Conservation (phyloP, 192 early-diverging fungal species). For the Coemansia sp. region DNA sequence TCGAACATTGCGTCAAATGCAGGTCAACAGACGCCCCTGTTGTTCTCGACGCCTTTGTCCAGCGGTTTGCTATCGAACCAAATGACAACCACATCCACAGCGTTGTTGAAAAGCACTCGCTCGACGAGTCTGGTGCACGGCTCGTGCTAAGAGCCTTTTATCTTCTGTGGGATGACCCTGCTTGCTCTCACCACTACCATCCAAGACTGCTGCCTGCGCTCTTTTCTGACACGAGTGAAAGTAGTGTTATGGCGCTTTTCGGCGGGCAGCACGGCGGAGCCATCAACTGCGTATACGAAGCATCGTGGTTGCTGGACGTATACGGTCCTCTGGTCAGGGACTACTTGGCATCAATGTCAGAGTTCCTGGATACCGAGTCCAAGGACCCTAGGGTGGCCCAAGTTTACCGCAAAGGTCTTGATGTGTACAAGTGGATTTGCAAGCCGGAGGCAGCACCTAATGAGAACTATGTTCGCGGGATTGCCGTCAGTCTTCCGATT, state of each 20-base stretch:
- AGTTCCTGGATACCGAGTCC: constrained; percentile 59
- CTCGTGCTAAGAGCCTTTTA: constrained; percentile 22
- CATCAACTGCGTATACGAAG: constrained; percentile 80
- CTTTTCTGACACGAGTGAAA: constrained; percentile 50
- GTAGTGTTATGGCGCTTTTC: constrained; percentile 75
- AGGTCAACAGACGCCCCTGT: background rate
- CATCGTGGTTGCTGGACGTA: constrained; percentile 66
- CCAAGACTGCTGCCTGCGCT: background rate
- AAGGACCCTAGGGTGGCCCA: no score
- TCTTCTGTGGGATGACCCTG: no score
- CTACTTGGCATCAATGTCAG: constrained; percentile 72
- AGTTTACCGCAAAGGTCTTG: no score
- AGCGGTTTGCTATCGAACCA: background rate
- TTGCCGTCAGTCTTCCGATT: no score
- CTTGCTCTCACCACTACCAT: background rate
- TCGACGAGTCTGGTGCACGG: constrained; percentile 4
- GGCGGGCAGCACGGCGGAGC: constrained; percentile 90
- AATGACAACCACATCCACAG: constrained; percentile 13
- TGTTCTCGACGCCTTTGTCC: constrained; percentile 7
- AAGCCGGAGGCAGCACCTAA: no score
- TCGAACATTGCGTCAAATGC: constrained; percentile 10
- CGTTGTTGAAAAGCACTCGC: background rate
- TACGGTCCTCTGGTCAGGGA: constrained; percentile 70
- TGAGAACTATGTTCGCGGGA: no score
- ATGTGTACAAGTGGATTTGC: no score